Evolutionary conservation across 352 stramenopile genomes (phyloP).

Genomic region (Globisporangium echinulatum): DNA sequence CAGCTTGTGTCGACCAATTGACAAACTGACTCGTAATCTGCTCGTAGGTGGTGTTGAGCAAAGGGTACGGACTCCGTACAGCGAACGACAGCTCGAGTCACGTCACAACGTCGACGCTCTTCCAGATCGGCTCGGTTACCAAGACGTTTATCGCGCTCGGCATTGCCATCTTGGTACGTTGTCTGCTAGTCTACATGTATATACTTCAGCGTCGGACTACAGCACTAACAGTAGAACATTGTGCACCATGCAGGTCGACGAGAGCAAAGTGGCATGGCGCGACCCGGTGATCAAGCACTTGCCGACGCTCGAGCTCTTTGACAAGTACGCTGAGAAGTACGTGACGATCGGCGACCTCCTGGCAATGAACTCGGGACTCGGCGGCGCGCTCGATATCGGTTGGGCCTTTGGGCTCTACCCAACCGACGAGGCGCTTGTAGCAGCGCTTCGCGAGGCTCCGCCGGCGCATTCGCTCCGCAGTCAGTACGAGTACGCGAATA

Average conservation of each 20-base stretch:
- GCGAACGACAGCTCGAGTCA: slow-evolving; percentile 21
- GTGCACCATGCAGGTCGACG: slow-evolving; percentile 25
- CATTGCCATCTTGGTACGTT: slow-evolving; percentile 28
- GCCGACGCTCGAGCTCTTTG: slow-evolving; percentile 37
- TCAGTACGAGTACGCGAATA: slow-evolving; percentile 52
- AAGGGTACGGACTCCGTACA: slow-evolving; percentile 32
- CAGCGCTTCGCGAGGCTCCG: slow-evolving; percentile 27
- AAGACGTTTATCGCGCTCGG: slow-evolving; percentile 58
- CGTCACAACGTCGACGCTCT: slow-evolving; percentile 40
- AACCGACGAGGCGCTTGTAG: slow-evolving; percentile 31
- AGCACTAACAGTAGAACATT: neutral
- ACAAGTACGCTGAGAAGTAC: slow-evolving; percentile 53
- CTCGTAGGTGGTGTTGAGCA: slow-evolving; percentile 24
- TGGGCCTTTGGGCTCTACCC: slow-evolving; percentile 28
- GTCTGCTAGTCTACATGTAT: neutral
- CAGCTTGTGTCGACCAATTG: neutral
- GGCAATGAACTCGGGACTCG: slow-evolving; percentile 55
- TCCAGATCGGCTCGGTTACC: slow-evolving; percentile 62
- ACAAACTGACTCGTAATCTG: too few species aligned
- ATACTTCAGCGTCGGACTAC: neutral
- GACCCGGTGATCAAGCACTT: slow-evolving; percentile 53
- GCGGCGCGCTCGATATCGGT: slow-evolving; percentile 17
- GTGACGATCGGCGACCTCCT: slow-evolving; percentile 45
- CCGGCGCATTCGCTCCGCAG: slow-evolving; percentile 36
- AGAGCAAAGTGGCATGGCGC: slow-evolving; percentile 40